These are phyloP conservation scores for Termitomyces sp. DNA, from an alignment of 1,284 basidiomycete species.

Conservation along the genomic window DNA sequence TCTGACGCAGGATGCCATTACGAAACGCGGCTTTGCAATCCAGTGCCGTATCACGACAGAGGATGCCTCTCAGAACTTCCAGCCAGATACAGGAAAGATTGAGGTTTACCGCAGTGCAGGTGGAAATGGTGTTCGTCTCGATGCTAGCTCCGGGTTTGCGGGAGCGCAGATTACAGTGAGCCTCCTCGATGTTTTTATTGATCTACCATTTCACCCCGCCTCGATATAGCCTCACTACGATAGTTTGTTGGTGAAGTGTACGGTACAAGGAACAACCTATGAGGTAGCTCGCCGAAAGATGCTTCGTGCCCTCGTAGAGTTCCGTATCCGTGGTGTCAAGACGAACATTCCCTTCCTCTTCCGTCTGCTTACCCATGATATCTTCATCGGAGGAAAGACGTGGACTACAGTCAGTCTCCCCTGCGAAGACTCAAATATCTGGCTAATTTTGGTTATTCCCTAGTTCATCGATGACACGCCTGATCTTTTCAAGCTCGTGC, in stretches of 20 bases:
- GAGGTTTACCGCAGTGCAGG: slow-evolving; percentile 98
- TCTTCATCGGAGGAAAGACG: slow-evolving; percentile 93
- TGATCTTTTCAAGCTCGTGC: slow-evolving; percentile 97
- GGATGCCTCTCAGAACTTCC: slow-evolving; percentile 87
- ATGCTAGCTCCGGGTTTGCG: slow-evolving; percentile 96
- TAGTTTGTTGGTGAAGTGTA: slow-evolving; percentile 95
- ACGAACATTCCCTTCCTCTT: slow-evolving; percentile 99
- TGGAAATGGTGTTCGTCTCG: slow-evolving; percentile 97
- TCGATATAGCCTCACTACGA: slow-evolving; percentile 86
- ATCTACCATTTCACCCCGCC: neutral
- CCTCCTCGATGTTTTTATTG: neutral
- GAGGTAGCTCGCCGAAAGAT: slow-evolving; percentile 99
- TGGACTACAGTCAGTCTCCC: slow-evolving; percentile 82
- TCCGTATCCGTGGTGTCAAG: slow-evolving; percentile 99
- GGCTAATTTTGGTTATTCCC: neutral
- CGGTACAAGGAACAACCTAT: slow-evolving; percentile 95
- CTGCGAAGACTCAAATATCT: neutral
- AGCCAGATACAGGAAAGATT: slow-evolving; percentile 98
- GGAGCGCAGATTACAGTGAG: slow-evolving; percentile 96
- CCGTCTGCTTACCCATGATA: slow-evolving; percentile 95
- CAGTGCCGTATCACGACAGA: slow-evolving; percentile 99
- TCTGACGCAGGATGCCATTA: slow-evolving; percentile 94
- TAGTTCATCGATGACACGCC: slow-evolving; percentile 99
- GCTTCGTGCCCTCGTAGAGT: slow-evolving; percentile 97
- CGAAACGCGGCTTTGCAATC: slow-evolving; percentile 95